Percentiles rank a stretch among this genome's conserved stretches.
Conservation (phyloP, 2,329 filamentous ascomycete species). For the Talaromyces atroroseus region DNA sequence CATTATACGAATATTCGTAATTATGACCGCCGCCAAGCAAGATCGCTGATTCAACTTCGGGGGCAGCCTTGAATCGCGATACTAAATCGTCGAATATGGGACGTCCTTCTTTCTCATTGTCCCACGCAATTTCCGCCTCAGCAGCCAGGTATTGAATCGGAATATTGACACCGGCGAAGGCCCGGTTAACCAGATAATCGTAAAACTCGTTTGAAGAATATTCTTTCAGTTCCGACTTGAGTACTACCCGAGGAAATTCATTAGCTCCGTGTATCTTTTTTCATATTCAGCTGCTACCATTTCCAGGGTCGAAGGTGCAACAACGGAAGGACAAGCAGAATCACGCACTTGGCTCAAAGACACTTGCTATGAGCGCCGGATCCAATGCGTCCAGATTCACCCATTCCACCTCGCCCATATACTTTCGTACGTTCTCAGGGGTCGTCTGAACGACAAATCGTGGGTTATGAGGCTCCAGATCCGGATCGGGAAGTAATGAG, state of each 20-base stretch:
- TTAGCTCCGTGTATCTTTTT: background rate
- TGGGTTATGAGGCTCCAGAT: slow-evolving; percentile 8
- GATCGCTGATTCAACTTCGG: slow-evolving; percentile 8
- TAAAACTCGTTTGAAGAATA: slow-evolving; percentile 5
- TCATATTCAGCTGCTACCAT: background rate
- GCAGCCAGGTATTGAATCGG: slow-evolving; percentile 12
- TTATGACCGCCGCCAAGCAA: slow-evolving; percentile 12
- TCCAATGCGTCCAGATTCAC: slow-evolving; percentile 10
- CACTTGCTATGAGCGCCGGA: background rate
- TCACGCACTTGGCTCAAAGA: slow-evolving; percentile 13
- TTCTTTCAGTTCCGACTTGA: slow-evolving; percentile 14
- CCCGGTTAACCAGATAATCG: slow-evolving; percentile 7
- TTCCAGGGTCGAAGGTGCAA: background rate
- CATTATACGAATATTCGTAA: slow-evolving; percentile 12
- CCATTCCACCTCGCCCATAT: slow-evolving; percentile 13
- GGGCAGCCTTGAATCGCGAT: slow-evolving; percentile 2
- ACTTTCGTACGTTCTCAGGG: slow-evolving; percentile 10
- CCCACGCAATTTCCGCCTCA: slow-evolving; percentile 11
- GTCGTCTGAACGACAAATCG: slow-evolving; percentile 9
- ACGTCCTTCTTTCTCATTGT: slow-evolving; percentile 8
- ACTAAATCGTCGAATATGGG: slow-evolving; percentile 10
- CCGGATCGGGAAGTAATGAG: slow-evolving; percentile 1
- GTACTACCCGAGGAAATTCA: background rate
- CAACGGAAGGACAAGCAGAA: background rate
- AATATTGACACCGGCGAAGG: slow-evolving; percentile 8